Percentiles rank a stretch among this genome's conserved stretches.
Conservation (phyloP, 208 protist species). For the Wallacemonas sp. region DNA sequence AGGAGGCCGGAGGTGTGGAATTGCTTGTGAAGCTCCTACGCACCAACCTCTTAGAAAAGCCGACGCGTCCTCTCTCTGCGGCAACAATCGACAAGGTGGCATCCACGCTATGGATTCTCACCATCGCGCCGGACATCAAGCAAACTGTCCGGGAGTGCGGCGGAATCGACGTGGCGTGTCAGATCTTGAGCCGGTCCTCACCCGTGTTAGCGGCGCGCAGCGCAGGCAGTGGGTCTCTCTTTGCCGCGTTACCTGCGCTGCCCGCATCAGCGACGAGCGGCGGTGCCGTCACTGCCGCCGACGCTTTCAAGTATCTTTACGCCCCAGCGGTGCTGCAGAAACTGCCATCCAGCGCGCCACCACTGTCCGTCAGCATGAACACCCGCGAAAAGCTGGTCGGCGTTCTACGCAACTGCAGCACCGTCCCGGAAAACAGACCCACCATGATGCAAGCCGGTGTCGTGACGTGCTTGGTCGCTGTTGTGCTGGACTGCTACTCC, state of each 20-base stretch:
- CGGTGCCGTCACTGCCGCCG: constrained; percentile 5
- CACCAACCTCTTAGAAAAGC: background rate
- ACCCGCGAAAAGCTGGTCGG: constrained; percentile 84
- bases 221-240: constrained; percentile 11
- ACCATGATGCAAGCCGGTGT: constrained; percentile 54
- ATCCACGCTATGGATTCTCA: constrained; percentile 90
- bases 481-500: constrained; percentile 76
- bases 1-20: constrained; percentile 82
- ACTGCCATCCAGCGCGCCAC: constrained; percentile 27
- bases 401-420: constrained; percentile 90
- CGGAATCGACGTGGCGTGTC: constrained; percentile 70
- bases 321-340: constrained; percentile 21
- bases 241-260: constrained; percentile 5
- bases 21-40: constrained; percentile 62
- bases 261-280: background rate
- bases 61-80: constrained; percentile 25
- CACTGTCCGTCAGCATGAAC: constrained; percentile 48
- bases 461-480: constrained; percentile 65
- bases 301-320: constrained; percentile 13
- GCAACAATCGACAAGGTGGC: constrained; percentile 87
- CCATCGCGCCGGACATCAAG: constrained; percentile 90
- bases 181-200: constrained; percentile 63
- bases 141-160: constrained; percentile 69
- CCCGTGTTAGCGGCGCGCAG: constrained; percentile 35
- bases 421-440: constrained; percentile 71